Conservation (phyloP, 2,329 filamentous ascomycete species). For the Chaetomiaceae sp. region DNA sequence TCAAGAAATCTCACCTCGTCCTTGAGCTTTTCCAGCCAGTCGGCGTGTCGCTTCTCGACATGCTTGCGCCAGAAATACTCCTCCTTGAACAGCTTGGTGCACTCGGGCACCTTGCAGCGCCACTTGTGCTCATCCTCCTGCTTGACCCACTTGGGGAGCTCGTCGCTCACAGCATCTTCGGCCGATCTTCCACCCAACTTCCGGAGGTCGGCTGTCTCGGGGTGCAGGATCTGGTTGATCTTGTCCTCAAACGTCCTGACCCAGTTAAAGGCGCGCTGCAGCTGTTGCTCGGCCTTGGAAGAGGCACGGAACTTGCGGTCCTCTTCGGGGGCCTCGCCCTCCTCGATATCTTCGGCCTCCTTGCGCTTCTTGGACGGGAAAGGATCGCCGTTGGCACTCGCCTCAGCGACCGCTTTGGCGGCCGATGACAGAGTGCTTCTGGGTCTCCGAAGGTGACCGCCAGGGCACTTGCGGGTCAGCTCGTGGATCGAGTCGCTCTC, state of each 20-base stretch:
- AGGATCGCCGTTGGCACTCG: constrained; percentile 74
- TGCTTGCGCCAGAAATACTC: constrained; percentile 98
- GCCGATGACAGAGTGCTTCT: constrained; percentile 77
- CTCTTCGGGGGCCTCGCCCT: constrained; percentile 57
- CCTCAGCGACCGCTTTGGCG: constrained; percentile 78
- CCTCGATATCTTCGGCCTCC: constrained; percentile 57
- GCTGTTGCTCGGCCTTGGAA: constrained; percentile 80
- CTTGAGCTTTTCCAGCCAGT: constrained; percentile 77
- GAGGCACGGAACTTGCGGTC: constrained; percentile 71
- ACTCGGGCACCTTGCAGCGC: constrained; percentile 93
- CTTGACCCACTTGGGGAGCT: constrained; percentile 82
- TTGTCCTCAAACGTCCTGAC: constrained; percentile 99
- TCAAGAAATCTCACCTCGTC: constrained; percentile 67
- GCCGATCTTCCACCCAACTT: constrained; percentile 86
- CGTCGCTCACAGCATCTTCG: constrained; percentile 82
- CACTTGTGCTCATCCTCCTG: constrained; percentile 97
- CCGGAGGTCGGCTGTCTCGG: constrained; percentile 77
- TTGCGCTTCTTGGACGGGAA: constrained; percentile 80
- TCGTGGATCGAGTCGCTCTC: constrained; percentile 97
- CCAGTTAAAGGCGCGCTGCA: constrained; percentile 96
- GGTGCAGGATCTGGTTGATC: constrained; percentile 85
- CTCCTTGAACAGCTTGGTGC: constrained; percentile 94
- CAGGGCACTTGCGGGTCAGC: constrained; percentile 89
- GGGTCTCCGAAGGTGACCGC: constrained; percentile 91
- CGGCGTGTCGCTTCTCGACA: constrained; percentile 87